Conservation (phyloP, 2,329 filamentous ascomycete genomes). For the Curvularia sp. region DNA sequence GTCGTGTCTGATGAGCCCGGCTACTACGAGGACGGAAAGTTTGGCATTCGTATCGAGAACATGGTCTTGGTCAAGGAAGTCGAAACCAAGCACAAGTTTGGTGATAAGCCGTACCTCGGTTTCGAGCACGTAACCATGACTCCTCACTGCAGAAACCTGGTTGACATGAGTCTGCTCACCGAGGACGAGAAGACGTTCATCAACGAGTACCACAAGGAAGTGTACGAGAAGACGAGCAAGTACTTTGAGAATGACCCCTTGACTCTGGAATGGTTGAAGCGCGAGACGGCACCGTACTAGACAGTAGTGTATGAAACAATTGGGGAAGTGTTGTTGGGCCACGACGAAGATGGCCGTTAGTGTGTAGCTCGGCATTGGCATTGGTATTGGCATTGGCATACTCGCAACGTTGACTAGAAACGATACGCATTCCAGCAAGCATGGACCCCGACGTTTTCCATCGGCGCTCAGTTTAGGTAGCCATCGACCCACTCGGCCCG, state of each 20-base stretch:
- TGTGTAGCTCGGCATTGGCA: constrained; percentile 26
- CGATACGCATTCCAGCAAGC: constrained; percentile 17
- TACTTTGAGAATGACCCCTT: constrained; percentile 77
- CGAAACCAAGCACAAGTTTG: constrained; percentile 86
- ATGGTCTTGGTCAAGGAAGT: constrained; percentile 88
- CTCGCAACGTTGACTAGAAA: constrained; percentile 23
- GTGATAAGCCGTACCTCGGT: constrained; percentile 90
- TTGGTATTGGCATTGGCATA: neutral
- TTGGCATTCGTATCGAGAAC: constrained; percentile 96
- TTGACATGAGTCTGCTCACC: constrained; percentile 76
- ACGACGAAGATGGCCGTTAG: constrained; percentile 21
- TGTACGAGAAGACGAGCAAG: constrained; percentile 79
- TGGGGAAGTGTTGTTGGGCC: constrained; percentile 3
- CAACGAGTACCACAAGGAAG: constrained; percentile 82
- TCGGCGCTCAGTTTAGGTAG: constrained; percentile 12
- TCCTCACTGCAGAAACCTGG: constrained; percentile 88
- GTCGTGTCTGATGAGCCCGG: constrained; percentile 96
- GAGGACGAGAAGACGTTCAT: constrained; percentile 81
- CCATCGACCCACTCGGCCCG: constrained; percentile 19
- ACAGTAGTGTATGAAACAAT: constrained; percentile 3
- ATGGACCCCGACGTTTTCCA: constrained; percentile 25
- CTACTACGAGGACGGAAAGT: constrained; percentile 94
- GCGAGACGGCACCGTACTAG: constrained; percentile 73
- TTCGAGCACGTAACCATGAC: constrained; percentile 99
- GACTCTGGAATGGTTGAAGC: constrained; percentile 80